phyloP scores from a whole-genome alignment of 495 filamentous ascomycete species.

The Penicillium macrosclerotiorum region DNA sequence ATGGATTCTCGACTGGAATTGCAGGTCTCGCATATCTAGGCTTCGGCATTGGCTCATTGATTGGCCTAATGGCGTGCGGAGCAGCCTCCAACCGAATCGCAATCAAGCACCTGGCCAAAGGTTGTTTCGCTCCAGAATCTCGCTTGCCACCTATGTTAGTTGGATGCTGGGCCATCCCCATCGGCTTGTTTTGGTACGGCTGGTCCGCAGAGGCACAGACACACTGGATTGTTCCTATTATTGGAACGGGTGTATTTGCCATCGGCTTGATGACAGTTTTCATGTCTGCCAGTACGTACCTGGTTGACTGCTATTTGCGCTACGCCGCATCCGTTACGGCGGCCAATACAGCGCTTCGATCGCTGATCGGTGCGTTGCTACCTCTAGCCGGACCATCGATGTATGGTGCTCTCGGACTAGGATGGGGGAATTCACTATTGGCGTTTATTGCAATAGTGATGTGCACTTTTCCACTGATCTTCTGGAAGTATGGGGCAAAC shows the following conservation, averaged over 20 bases:
- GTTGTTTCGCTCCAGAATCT: too few relatives aligned
- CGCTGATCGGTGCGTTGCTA: not conserved
- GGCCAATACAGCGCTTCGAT: not conserved
- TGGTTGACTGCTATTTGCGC: not conserved
- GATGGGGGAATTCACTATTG: not conserved
- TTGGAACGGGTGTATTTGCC: slow-evolving; percentile 26
- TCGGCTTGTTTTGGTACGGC: slow-evolving; percentile 32
- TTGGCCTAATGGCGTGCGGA: too few relatives aligned
- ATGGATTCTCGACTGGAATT: not conserved
- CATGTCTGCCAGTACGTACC: not conserved
- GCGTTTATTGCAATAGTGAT: not conserved
- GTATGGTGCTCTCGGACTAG: not conserved
- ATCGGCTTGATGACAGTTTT: slow-evolving; percentile 24
- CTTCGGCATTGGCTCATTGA: not conserved
- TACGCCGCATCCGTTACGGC: not conserved
- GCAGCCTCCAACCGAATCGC: not conserved
- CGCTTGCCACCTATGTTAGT: not conserved
- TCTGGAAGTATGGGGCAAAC: too few relatives aligned
- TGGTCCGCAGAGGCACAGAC: slow-evolving; percentile 24
- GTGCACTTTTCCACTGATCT: too few relatives aligned
- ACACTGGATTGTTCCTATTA: slow-evolving; percentile 37
- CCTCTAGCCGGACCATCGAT: not conserved
- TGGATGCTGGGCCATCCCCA: not conserved
- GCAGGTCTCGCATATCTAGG: not conserved
- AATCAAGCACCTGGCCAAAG: too few relatives aligned